Evolutionary conservation across 2,329 filamentous ascomycete genomes (phyloP).

Genomic region (Lasiodiplodia sp.): DNA sequence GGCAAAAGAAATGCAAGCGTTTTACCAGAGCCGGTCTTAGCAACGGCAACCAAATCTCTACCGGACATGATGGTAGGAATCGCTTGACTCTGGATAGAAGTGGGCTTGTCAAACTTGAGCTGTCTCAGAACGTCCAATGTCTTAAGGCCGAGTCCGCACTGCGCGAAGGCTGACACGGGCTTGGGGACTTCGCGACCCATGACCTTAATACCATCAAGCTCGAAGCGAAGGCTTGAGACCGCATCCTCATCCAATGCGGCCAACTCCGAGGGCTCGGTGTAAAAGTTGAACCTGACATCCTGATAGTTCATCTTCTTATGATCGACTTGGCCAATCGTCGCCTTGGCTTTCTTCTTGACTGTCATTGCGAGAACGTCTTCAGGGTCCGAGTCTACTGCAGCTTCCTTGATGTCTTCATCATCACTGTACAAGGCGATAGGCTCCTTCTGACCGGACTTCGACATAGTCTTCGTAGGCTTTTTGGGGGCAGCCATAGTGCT

Average conservation of each 20-base stretch:
- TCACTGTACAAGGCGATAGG: slow-evolving; percentile 85
- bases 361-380: slow-evolving; percentile 69
- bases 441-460: slow-evolving; percentile 67
- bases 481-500: slow-evolving; percentile 58
- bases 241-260: slow-evolving; percentile 85
- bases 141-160: slow-evolving; percentile 87
- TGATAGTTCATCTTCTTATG: slow-evolving; percentile 87
- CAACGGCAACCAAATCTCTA: slow-evolving; percentile 92
- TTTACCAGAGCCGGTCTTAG: slow-evolving; percentile 97
- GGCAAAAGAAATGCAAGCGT: slow-evolving; percentile 94
- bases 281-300: slow-evolving; percentile 92
- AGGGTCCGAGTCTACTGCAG: slow-evolving; percentile 57
- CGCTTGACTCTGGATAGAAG: slow-evolving; percentile 93
- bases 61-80: slow-evolving; percentile 96
- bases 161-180: slow-evolving; percentile 95
- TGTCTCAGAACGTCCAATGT: slow-evolving; percentile 84
- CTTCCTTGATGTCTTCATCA: slow-evolving; percentile 73
- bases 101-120: slow-evolving; percentile 86
- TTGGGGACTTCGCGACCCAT: slow-evolving; percentile 78
- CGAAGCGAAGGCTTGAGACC: slow-evolving; percentile 78
- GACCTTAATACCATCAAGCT: slow-evolving; percentile 95
- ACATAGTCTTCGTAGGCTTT: slow-evolving; percentile 38
- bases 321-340: slow-evolving; percentile 88
- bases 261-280: slow-evolving; percentile 86
- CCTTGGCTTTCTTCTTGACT: slow-evolving; percentile 81